Conservation (phyloP, 1,139 yeast genomes). For the Yarrowia galli region DNA sequence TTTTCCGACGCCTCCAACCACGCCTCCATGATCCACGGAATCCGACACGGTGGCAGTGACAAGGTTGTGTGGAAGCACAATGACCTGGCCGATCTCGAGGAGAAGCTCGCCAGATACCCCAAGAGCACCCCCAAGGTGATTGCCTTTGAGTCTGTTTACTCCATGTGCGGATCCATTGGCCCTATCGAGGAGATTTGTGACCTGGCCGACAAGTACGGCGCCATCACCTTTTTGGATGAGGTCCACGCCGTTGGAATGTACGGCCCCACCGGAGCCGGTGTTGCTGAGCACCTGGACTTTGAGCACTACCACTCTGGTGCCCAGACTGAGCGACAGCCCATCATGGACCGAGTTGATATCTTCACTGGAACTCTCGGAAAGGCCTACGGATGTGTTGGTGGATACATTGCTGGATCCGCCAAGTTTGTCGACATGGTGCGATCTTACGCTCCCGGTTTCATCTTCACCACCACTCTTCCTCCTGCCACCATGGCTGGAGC, state of each 20-base stretch:
- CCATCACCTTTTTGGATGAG: conserved; percentile 94
- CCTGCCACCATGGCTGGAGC: conserved; percentile 99
- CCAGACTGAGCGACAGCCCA: conserved; percentile 55
- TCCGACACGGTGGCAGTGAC: conserved; percentile 84
- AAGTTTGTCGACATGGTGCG: conserved; percentile 92
- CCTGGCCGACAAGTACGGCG: conserved; percentile 96
- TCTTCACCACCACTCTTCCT: conserved; percentile 94
- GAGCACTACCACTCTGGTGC: conserved; percentile 74
- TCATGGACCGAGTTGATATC: conserved; percentile 91
- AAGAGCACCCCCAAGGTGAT: conserved; percentile 86
- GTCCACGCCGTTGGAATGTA: conserved; percentile 99
- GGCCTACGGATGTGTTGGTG: conserved; percentile 97
- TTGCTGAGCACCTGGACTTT: conserved; percentile 93
- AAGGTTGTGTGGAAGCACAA: conserved; percentile 94
- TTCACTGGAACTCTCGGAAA: conserved; percentile 97
- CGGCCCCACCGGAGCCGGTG: conserved; percentile 99
- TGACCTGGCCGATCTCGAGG: conserved; percentile 81
- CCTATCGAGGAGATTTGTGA: conserved; percentile 94
- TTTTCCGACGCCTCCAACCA: conserved; percentile 94
- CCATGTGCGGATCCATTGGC: conserved; percentile 98
- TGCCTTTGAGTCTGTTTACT: conserved; percentile 96
- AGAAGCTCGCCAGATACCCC: conserved; percentile 78
- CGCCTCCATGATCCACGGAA: conserved; percentile 97
- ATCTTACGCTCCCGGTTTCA: conserved; percentile 96
- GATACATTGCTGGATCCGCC: conserved; percentile 90